A percentile compares a stretch with the other conserved stretches of the same genome.
Evolutionary conservation across 305 asterid genomes (phyloP).

Genomic region (Striga hermonthica): DNA sequence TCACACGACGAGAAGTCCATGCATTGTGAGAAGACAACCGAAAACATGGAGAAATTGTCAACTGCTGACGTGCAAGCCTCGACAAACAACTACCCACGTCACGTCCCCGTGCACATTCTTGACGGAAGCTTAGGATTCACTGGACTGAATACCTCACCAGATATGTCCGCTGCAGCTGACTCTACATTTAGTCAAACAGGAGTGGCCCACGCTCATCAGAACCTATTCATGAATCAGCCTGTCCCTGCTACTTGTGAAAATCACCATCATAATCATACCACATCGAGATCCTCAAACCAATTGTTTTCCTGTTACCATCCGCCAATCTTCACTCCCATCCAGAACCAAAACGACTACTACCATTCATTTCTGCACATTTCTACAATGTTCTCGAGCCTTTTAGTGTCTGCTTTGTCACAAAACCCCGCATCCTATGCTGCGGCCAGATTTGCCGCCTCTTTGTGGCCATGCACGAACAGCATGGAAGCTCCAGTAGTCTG

Average conservation of each 20-base stretch:
- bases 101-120: conserved; percentile 80
- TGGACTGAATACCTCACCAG: too few species aligned
- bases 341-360: conserved; percentile 60
- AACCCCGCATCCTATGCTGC: conserved; percentile 93
- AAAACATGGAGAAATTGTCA: conserved; percentile 37
- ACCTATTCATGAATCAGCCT: conserved; percentile 46
- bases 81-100: conserved; percentile 58
- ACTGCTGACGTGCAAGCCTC: conserved; percentile 44
- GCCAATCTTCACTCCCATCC: conserved; percentile 50
- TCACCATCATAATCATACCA: conserved; percentile 38
- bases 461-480: conserved; percentile 55
- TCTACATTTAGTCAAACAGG: conserved; percentile 41
- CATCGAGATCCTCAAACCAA: conserved; percentile 57
- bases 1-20: conserved; percentile 43
- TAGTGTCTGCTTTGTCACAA: conserved; percentile 71
- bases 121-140: conserved; percentile 56
- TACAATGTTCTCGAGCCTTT: conserved; percentile 67
- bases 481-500: conserved; percentile 38
- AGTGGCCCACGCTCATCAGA: conserved; percentile 46
- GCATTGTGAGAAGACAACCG: conserved; percentile 33
- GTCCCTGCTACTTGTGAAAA: conserved; percentile 45
- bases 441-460: conserved; percentile 78
- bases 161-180: conserved; percentile 35
- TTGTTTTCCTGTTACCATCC: conserved; percentile 58
- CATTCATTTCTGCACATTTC: conserved; percentile 61